Conservation (phyloP, 2,329 filamentous ascomycete species). For the Fusarium tuaranense region DNA sequence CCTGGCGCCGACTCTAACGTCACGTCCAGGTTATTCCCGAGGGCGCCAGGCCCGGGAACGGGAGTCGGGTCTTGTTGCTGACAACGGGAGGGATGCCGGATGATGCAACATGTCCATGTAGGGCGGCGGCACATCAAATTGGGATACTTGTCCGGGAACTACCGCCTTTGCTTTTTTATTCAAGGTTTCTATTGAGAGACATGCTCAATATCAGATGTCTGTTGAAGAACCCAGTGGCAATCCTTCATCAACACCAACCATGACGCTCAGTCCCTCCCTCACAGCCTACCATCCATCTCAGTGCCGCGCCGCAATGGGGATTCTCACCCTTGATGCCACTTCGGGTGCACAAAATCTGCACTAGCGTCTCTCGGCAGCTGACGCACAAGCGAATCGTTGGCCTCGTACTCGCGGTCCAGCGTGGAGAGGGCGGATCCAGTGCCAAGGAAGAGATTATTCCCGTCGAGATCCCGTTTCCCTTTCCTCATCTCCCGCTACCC, state of each 20-base stretch:
- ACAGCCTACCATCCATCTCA: neutral
- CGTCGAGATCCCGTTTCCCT: conserved; percentile 39
- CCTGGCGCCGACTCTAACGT: conserved; percentile 12
- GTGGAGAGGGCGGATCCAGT: conserved; percentile 35
- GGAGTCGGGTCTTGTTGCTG: conserved; percentile 5
- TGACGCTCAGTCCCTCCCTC: neutral
- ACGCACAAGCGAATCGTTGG: conserved; percentile 32
- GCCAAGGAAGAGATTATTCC: conserved; percentile 40
- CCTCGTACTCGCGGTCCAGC: conserved; percentile 16
- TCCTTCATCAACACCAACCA: neutral
- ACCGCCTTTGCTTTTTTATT: neutral
- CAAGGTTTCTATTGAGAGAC: neutral
- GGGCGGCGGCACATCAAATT: conserved; percentile 1
- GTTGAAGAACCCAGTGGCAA: neutral
- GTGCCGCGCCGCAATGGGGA: conserved; percentile 22
- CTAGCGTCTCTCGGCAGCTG: conserved; percentile 36
- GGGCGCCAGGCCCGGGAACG: neutral
- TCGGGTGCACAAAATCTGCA: conserved; percentile 15
- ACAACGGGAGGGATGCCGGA: conserved; percentile 17
- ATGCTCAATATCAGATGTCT: neutral
- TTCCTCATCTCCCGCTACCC: conserved; percentile 35
- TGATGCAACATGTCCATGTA: neutral
- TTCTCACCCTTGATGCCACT: conserved; percentile 16
- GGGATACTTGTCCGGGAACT: neutral
- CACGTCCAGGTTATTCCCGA: conserved; percentile 43